Evolutionary conservation across 192 early-diverging fungal genomes (phyloP), one percentile per base, ranked within the genome.

Genomic region (Entophlyctis luteolus): DNA sequence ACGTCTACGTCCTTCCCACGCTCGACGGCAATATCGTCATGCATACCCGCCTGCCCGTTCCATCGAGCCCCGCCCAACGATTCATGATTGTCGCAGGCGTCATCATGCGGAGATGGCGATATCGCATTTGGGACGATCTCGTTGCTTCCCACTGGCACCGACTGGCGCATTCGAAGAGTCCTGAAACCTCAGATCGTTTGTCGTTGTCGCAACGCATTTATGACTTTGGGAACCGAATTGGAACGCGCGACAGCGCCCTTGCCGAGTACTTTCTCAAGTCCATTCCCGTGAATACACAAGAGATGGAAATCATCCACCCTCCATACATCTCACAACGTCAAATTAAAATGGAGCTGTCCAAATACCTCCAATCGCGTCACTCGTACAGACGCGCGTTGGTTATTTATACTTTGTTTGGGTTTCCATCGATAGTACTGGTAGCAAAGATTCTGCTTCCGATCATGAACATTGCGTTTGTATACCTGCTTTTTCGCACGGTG

Each of bases 211-310:
- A 4, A 33, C 37, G 37, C n/a, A 23, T 60, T 1, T 60, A 31
- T 60, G 58, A 60, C 16, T 14, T 25, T 20, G 79, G 74, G 1
- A 83, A 78, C 55, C 35, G 63, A 31, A 2, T 71, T 18, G 78
- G 75, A 16, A 81, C 81, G 20, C 55, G 81, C 16, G 33, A 49
- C 35, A 62, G 65, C 4, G 71, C 67, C 2, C 75, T 76, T 52
- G 62, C 14, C 14, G 81, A 83, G 67, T 83, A 81, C 49, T 81
- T 83, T 45, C 68, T 83, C 23, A 81, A 76, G 54, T 67, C 34
- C 31, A 62, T 83, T 4, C 78, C 78, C 25, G 37, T 36, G 50
- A 62, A 65, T n/a, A 72, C 75, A 1, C 1, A 29, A 27, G 23
- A 72, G 68, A 68, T 81, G 31, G 78, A 81, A 65, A 73, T 81